Conservation (phyloP, 73 alveolate species). For the Strombidium stylifer region DNA sequence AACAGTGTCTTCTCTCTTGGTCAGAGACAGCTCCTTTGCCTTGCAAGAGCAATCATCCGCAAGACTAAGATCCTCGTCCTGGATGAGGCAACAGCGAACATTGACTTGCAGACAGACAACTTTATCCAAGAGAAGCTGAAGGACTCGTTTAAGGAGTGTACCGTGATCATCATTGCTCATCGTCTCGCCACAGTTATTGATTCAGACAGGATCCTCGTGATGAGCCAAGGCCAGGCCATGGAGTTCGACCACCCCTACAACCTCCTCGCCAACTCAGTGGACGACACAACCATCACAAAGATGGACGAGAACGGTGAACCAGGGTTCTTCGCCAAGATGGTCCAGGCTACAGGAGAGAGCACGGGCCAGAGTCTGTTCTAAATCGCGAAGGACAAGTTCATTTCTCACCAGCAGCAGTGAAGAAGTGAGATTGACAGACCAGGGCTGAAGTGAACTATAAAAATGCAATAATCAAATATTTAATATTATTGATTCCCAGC, state of each 20-base stretch:
- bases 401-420: too few relatives aligned
- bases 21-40: conserved; percentile 30
- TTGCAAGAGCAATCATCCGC: conserved; percentile 33
- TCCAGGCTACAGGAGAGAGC: background rate
- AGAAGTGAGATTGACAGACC: too few relatives aligned
- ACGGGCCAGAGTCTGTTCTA: background rate
- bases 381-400: background rate
- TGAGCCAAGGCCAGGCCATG: conserved; percentile 53
- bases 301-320: too few relatives aligned
- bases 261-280: background rate
- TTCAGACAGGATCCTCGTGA: conserved; percentile 57
- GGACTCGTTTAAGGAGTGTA: conserved; percentile 1
- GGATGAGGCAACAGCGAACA: conserved; percentile 30
- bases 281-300: conserved; percentile 12
- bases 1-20: conserved; percentile 16
- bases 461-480: too few relatives aligned
- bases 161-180: conserved; percentile 60
- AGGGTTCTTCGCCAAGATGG: conserved; percentile 59
- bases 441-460: too few relatives aligned
- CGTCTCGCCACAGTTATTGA: conserved; percentile 68
- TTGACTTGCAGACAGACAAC: conserved; percentile 15
- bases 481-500: too few relatives aligned
- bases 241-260: conserved; percentile 44
- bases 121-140: conserved; percentile 2
- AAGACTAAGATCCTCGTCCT: background rate